phyloP scores from a whole-genome alignment of 352 stramenopile species.

The Phytophthora chlamydospora region DNA sequence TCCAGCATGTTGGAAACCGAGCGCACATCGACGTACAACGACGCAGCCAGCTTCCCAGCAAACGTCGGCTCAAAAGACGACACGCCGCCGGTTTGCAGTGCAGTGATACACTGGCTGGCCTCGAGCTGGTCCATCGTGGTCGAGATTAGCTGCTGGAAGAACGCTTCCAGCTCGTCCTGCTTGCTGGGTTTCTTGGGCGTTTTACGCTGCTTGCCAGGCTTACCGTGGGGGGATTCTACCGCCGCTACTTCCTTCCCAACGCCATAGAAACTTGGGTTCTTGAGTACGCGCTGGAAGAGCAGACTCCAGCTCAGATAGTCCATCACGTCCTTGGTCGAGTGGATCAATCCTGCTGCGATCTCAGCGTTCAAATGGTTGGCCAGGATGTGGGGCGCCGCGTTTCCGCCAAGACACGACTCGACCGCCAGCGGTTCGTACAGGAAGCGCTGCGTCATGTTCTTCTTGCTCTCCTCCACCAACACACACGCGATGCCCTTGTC shows the following conservation, averaged over 20 bases:
- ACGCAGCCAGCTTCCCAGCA: slow-evolving; percentile 93
- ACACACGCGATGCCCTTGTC: slow-evolving; percentile 96
- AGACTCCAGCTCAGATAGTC: slow-evolving; percentile 98
- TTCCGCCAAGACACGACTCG: slow-evolving; percentile 93
- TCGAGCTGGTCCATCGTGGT: slow-evolving; percentile 84
- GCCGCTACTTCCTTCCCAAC: slow-evolving; percentile 34
- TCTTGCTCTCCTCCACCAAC: slow-evolving; percentile 97
- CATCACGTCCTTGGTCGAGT: slow-evolving; percentile 87
- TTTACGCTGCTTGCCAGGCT: slow-evolving; percentile 28
- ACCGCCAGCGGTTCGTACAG: slow-evolving; percentile 98
- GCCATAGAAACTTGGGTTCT: slow-evolving; percentile 97
- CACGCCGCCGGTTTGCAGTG: slow-evolving; percentile 10
- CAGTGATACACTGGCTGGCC: slow-evolving; percentile 83
- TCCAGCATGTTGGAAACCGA: slow-evolving; percentile 81
- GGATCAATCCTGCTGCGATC: slow-evolving; percentile 93
- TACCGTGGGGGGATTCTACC: neutral
- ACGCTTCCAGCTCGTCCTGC: slow-evolving; percentile 50
- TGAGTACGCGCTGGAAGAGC: slow-evolving; percentile 94
- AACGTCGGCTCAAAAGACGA: slow-evolving; percentile 79
- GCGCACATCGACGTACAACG: slow-evolving; percentile 96
- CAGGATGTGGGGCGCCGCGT: slow-evolving; percentile 62
- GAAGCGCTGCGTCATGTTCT: slow-evolving; percentile 99
- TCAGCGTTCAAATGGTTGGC: slow-evolving; percentile 97
- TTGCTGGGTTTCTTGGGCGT: slow-evolving; percentile 28
- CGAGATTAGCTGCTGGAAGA: slow-evolving; percentile 87